phyloP scores from a whole-genome alignment of 2,329 filamentous ascomycete species.

The Pseudogymnoascus sp. region DNA sequence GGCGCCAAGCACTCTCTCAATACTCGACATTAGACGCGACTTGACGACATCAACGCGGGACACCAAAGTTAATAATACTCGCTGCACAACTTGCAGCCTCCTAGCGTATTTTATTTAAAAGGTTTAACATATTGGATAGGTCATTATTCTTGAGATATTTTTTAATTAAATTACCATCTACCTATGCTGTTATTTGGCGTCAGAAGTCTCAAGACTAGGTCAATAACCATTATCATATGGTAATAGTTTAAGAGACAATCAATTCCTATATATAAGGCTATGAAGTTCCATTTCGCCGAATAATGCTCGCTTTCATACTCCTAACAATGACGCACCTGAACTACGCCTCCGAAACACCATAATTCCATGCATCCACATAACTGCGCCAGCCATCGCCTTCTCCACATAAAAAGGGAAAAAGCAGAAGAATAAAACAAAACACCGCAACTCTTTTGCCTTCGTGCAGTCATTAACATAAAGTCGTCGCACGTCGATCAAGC shows the following conservation, averaged over 20 bases:
- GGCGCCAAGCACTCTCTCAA: neutral
- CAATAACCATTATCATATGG: neutral
- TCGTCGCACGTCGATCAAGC: slow-evolving; percentile 17
- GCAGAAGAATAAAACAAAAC: slow-evolving; percentile 10
- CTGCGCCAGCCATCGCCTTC: slow-evolving; percentile 4
- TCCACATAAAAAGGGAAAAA: slow-evolving; percentile 5
- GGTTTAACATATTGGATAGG: neutral
- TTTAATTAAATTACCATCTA: neutral
- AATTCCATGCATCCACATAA: slow-evolving; percentile 16
- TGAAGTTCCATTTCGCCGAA: slow-evolving; percentile 6
- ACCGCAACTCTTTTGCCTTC: neutral
- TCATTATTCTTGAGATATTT: neutral
- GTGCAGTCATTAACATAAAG: slow-evolving; percentile 12
- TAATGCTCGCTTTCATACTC: slow-evolving; percentile 6
- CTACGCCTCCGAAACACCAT: slow-evolving; percentile 11
- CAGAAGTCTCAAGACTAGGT: neutral
- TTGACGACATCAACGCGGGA: neutral
- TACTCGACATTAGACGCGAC: neutral
- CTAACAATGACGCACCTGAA: slow-evolving; percentile 2
- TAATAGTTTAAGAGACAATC: slow-evolving; percentile 6
- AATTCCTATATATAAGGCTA: slow-evolving; percentile 1
- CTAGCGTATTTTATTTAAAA: neutral
- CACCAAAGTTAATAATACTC: neutral
- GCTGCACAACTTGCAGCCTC: neutral
- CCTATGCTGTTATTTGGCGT: neutral